phyloP scores from a whole-genome alignment of 441 rosid genomes.

The Erysimum pusillum region DNA sequence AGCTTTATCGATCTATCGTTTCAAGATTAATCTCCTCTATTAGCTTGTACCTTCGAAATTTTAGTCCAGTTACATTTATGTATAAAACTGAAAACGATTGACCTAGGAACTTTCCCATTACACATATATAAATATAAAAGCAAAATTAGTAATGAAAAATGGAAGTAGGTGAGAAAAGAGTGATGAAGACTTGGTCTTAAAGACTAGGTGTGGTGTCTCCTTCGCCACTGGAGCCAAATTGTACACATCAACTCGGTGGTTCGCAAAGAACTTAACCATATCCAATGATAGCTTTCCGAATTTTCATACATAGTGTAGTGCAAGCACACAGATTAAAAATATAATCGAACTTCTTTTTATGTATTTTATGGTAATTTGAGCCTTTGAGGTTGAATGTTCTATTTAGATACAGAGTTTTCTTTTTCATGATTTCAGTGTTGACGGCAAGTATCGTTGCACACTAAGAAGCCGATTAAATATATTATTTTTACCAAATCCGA shows the following conservation, averaged over 20 bases:
- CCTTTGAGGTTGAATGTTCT: neutral
- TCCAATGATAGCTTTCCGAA: conserved; percentile 34
- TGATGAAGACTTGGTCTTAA: conserved; percentile 45
- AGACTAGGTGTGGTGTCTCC: conserved; percentile 48
- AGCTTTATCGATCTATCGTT: conserved; percentile 32
- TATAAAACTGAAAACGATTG: neutral
- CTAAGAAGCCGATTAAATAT: neutral
- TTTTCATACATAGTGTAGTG: neutral
- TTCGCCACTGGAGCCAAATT: conserved; percentile 34
- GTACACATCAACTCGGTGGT: conserved; percentile 36
- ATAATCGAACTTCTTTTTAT: neutral
- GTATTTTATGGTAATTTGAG: neutral
- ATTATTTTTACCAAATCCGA: neutral
- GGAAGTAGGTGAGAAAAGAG: conserved; percentile 44
- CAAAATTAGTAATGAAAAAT: conserved; percentile 31
- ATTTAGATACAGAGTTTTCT: neutral
- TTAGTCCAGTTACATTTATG: neutral
- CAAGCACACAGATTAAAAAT: neutral
- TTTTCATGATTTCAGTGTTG: neutral
- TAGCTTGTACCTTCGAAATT: neutral
- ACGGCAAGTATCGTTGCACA: conserved; percentile 8
- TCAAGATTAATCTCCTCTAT: conserved; percentile 11
- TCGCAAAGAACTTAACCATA: conserved; percentile 26
- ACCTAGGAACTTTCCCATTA: conserved; percentile 41
- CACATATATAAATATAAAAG: conserved; percentile 25